Percentiles rank a stretch among this genome's conserved stretches.
These are phyloP conservation scores for Groenewaldozyma salmanticensis DNA, from an alignment of 805 yeast species.

Conservation along the genomic window DNA sequence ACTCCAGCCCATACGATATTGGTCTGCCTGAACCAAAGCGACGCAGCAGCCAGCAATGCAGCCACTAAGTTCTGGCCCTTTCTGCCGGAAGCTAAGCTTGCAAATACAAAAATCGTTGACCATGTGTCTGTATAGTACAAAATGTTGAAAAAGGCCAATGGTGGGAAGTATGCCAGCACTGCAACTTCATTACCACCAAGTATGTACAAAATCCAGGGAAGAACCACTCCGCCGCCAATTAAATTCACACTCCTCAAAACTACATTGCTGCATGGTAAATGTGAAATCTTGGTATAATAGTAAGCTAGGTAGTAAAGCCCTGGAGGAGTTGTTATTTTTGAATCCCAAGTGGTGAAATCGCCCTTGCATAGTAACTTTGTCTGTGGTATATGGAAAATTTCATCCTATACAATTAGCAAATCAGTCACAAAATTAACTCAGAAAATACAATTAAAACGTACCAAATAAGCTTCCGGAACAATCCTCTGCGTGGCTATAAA, in stretches of 20 bases:
- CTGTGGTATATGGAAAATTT: conserved; percentile 78
- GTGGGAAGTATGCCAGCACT: conserved; percentile 48
- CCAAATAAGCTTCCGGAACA: conserved; percentile 21
- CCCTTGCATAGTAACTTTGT: conserved; percentile 56
- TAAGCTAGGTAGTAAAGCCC: conserved; percentile 59
- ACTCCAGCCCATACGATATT: conserved; percentile 80
- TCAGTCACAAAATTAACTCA: neutral
- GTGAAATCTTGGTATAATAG: conserved; percentile 15
- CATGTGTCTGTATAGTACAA: conserved; percentile 90
- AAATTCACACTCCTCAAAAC: conserved; percentile 49
- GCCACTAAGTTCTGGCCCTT: conserved; percentile 24
- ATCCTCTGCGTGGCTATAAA: neutral
- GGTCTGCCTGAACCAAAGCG: conserved; percentile 80
- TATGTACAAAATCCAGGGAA: conserved; percentile 32
- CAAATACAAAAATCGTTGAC: conserved; percentile 64
- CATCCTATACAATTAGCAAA: conserved; percentile 40
- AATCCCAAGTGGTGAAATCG: conserved; percentile 64
- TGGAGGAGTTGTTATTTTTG: conserved; percentile 94
- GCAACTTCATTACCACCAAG: conserved; percentile 13
- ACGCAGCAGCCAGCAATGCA: conserved; percentile 47
- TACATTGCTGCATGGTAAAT: conserved; percentile 26
- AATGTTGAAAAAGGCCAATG: conserved; percentile 61
- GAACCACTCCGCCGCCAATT: conserved; percentile 28
- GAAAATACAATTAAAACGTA: neutral
- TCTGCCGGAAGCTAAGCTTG: conserved; percentile 33